Base-by-base conservation (phyloP, 2,329 filamentous ascomycete species). In the Meredithiella fracta region DNA sequence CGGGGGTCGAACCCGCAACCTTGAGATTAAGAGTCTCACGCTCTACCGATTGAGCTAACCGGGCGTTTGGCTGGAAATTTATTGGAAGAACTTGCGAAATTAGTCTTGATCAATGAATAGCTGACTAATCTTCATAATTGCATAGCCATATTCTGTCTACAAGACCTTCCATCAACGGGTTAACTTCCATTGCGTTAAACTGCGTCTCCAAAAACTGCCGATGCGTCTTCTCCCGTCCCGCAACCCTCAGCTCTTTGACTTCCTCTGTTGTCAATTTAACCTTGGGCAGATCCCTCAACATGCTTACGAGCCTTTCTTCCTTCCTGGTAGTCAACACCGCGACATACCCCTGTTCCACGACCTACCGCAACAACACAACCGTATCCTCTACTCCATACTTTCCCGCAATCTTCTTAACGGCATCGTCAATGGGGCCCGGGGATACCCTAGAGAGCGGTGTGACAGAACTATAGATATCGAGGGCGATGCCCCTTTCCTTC, bases 381-480 rank as follows among this genome's bases (percentile, higher is more conserved):
- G 86, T 84, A 5, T 86, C 75, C 7, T 81, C 80, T 74, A 85
- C 87, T 67, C 71, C 72, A 65, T 86, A 73, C 73, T 85, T 88
- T 63, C 75, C 67, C 20, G 86, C 82, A 60, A 90, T 76, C 53
- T 63, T 66, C 62, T 76, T 79, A 67, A 94, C 74, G 54, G 74
- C 69, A 17, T 77, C 69, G 67, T 87, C 50, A 67, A 63, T 61
- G 68, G 76, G 85, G 81, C 72, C 91, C 86, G 56, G 85, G 67
- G 75, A 91, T 94, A 59, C 78, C 80, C 65, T 85, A 31, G 25
- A 42, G 40, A 20, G 76, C 26, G 86, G 85, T 38, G 87, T 87
- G 65, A 92, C 91, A 52, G 83, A 86, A 20, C 83, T 88, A 75
- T 92, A 94, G 53, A 85, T 87, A 2, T 86, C 92, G 57, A 94